Evolutionary conservation across 1,284 basidiomycete species (phyloP), one percentile per base, ranked within the genome.

Genomic region (Phylloboletellus chloephorus): DNA sequence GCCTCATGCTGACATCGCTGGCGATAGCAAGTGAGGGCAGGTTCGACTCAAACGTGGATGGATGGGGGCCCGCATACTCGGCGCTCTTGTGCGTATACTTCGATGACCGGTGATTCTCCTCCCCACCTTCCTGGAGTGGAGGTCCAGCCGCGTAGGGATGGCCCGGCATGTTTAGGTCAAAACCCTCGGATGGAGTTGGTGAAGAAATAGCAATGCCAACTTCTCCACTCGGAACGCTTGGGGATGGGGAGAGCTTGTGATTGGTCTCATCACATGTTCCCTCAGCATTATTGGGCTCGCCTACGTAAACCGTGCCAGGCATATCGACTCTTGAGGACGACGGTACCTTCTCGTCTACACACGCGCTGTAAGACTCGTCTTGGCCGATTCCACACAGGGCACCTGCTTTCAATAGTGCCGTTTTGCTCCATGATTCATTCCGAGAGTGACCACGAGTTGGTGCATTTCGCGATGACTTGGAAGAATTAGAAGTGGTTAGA

Each of bases 121-220:
- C 47, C 31, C 47, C 28, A 20, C 23, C 17, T 31, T 51, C 41
- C 42, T 24, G 41, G 40, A 49, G 50, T 35, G 50, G 52, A 7
- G 50, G 32, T 10, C 64, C 68, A 33, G 74, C 69, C 5, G 76
- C 77, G 53, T 82, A 82, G 2, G 78, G 77, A 57, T 82, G 79
- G 22, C 67, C 63, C 8, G 71, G 69, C 21, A 79, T 50, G 19
- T 58, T 53, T 35, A 73, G 61, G 4, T 63, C 58, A 46, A 40
- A 9, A 46, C 53, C 67, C 6, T 71, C 71, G 3, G 61, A 56
- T 3, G 67, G 61, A 0, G 73, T 71, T 3, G 82, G 74, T 0
- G 82, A 79, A 4, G 78, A 76, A 15, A 88, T 57, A 5, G 84
- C 85, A 41, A 87, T 76, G 3, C 83, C 84, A 7, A 84, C 68